Conservation (phyloP, 192 early-diverging fungal genomes). For the Podochytrium sp. region DNA sequence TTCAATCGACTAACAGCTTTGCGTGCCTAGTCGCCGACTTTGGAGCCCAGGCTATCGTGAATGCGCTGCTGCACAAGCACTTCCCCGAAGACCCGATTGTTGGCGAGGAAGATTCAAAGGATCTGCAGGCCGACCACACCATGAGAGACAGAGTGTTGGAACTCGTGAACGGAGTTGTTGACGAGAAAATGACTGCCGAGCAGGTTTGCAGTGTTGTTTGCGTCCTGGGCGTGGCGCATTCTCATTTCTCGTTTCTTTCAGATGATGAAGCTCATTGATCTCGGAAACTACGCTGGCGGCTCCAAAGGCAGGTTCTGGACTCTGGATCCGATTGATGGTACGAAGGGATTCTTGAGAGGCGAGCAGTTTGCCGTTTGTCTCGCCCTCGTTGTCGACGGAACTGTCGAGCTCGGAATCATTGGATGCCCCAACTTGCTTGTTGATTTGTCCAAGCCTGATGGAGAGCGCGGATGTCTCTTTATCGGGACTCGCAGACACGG, state of each 20-base stretch:
- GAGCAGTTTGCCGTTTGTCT: constrained; percentile 98
- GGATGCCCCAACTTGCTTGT: constrained; percentile 74
- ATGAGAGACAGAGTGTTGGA: constrained; percentile 81
- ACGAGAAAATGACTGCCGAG: constrained; percentile 60
- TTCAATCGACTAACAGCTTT: constrained; percentile 12
- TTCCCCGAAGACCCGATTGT: constrained; percentile 92
- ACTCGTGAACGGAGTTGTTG: constrained; percentile 72
- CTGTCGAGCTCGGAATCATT: constrained; percentile 87
- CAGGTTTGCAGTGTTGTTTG: constrained; percentile 51
- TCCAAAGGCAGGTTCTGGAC: constrained; percentile 73
- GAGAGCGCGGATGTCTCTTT: constrained; percentile 79
- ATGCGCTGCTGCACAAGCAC: constrained; percentile 69
- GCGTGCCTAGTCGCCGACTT: constrained; percentile 86
- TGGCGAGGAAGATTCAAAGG: constrained; percentile 93
- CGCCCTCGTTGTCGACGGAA: constrained; percentile 85
- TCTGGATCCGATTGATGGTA: constrained; percentile 83
- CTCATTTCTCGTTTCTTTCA: constrained; percentile 28
- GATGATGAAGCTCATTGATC: constrained; percentile 87
- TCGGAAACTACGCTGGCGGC: constrained; percentile 83
- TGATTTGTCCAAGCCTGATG: constrained; percentile 60
- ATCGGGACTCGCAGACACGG: constrained; percentile 86
- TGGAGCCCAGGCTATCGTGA: constrained; percentile 94
- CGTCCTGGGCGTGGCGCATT: too few species aligned
- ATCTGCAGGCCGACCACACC: constrained; percentile 74
- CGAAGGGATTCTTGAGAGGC: constrained; percentile 96